Base-by-base conservation (phyloP, 345 rosid genomes). In the Firmiana major region DNA sequence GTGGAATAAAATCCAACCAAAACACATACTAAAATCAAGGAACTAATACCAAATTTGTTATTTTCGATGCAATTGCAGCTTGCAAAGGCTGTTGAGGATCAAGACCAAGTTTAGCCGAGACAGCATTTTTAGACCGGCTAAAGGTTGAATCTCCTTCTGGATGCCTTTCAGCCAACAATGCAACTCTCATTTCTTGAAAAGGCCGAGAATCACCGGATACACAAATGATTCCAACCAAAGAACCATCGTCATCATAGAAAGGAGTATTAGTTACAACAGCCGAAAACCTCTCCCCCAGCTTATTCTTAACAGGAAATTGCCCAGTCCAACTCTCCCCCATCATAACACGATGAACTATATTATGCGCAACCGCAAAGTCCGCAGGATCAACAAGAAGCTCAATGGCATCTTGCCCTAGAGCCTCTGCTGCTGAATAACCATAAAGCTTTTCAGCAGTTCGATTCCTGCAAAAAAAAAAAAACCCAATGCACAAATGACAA, bases 81-180 rank as follows among this genome's bases (percentile, higher is more conserved):
- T 96, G 99, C 72, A 93, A 77, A 81, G 99, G 97, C 86, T 96
- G 98, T 75, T 91, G 97, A 78, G 97, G 78, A 83, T 92, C 97
- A 77, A 92, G 91, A 57, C 98, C 98, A 78, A 96, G 97, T 82
- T 92, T 93, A 73, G 88, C 78, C 34, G 91, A 78, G 78, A 90
- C 89, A 21, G 36, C 79, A 74, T 62, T 89, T 79, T 79, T 87
- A 38, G 85, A 75, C 77, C 90, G 79, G 71, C 57, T 79, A 83
- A 84, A 81, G 85, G 86, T 83, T 6, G 89, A 83, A 77, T 92
- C 90, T 21, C 75, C 81, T 76, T 90, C 97, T 6, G 75, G 34
- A 6, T 72, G 81, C 80, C 79, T 88, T 34, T 82, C 67, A 79
- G 63, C 83, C 16, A 80, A 67, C 59, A 79, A 36, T 48, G 86